Evolutionary conservation across 2,329 filamentous ascomycete genomes (phyloP), one percentile per base, ranked within the genome.

Genomic region (Ceratocystis smalleyi): DNA sequence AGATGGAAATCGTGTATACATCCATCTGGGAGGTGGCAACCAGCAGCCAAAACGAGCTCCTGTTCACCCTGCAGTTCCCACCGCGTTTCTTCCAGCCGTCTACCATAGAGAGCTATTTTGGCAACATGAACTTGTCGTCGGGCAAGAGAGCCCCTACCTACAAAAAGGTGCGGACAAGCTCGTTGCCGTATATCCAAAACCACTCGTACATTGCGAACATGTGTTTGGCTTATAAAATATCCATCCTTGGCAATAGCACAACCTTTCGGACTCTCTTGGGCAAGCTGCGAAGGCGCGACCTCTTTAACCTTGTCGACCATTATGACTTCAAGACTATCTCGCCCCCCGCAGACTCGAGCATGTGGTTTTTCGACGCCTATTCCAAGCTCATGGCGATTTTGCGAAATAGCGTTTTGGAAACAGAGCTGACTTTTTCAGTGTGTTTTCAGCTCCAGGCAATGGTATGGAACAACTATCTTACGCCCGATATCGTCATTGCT

Each of bases 381-480:
- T 15, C 69, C 15, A 69, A 70, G 47, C 69, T 70, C 35, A 60
- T 62, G n/a, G 64, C 65, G 62, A 68, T 68, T 61, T 69, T 76
- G 69, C 59, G 51, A 1, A 59, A 65, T 6, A 73, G 82, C 49
- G 73, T 74, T 22, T 68, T 68, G 5, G 71, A 70, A 6, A 68
- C 73, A 17, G 62, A 67, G 1, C 68, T 82, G 65, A 74, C 81
- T 4, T 88, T 84, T 67, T 71, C 73, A 0, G 69, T 85, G 0
- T 75, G 82, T 5, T 87, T 83, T 69, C 85, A 88, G 68, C 74
- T 88, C 4, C 79, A 86, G 61, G 79, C 78, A 17, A 73, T 91
- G 4, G 82, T 84, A 0, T 77, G 79, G 69, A 87, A 87, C 68
- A 82, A 81, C 24, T 83, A 80, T 64, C 75, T 90, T 1, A 75